These are phyloP conservation scores for Ulmus americana DNA, from an alignment of 331 rosid genomes.

Conservation along the genomic window DNA sequence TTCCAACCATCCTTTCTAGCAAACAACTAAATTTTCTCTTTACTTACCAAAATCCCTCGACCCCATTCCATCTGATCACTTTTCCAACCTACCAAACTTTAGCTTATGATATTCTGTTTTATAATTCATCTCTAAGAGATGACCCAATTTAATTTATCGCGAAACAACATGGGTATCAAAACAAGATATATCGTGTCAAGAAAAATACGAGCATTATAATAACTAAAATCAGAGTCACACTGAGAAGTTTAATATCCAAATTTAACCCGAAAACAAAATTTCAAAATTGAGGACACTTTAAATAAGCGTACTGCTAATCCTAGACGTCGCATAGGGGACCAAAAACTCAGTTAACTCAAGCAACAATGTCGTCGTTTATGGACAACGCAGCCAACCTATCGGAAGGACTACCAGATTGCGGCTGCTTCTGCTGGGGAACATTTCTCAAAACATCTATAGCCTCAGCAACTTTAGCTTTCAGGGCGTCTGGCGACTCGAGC, in stretches of 20 bases:
- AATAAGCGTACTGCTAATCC: neutral
- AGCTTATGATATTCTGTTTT: too few species aligned
- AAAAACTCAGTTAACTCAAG: neutral
- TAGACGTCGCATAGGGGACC: neutral
- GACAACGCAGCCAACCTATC: constrained; percentile 35
- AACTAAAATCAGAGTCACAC: too few species aligned
- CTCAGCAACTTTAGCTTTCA: constrained; percentile 37
- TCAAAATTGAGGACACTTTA: constrained; percentile 18
- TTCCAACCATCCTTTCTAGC: too few species aligned
- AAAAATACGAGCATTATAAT: too few species aligned
- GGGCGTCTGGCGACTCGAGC: constrained; percentile 40
- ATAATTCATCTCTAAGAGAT: too few species aligned
- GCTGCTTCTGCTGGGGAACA: constrained; percentile 33
- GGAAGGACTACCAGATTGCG: constrained; percentile 22
- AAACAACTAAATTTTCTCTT: too few species aligned
- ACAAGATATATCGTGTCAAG: too few species aligned
- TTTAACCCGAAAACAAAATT: constrained; percentile 4
- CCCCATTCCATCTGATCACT: too few species aligned
- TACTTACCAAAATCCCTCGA: too few species aligned
- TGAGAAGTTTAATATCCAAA: neutral
- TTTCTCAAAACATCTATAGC: constrained; percentile 41
- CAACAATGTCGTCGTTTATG: constrained; percentile 24
- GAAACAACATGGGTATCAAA: too few species aligned
- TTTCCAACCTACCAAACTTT: too few species aligned
- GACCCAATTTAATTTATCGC: too few species aligned